These are phyloP conservation scores for Euphorbia lathyris DNA, from an alignment of 345 rosid species.

Conservation along the genomic window DNA sequence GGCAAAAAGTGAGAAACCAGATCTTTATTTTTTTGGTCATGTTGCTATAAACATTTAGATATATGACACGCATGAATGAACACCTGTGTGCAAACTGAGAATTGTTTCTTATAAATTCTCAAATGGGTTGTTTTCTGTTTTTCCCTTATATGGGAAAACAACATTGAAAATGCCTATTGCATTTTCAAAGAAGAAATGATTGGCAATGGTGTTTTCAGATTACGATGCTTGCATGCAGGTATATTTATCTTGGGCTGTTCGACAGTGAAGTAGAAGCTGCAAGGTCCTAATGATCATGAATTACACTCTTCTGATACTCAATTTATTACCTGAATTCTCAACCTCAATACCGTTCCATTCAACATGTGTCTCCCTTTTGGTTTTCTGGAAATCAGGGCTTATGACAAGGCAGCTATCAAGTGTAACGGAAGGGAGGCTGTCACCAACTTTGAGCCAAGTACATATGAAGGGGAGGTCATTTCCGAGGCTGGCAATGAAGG, in stretches of 20 bases:
- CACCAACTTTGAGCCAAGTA: conserved; percentile 44
- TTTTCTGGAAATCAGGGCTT: conserved; percentile 78
- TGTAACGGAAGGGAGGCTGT: conserved; percentile 33
- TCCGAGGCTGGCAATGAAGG: conserved; percentile 53
- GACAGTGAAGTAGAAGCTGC: conserved; percentile 98
- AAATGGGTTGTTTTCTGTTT: conserved; percentile 18
- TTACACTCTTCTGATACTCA: conserved; percentile 47
- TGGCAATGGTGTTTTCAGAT: conserved; percentile 55
- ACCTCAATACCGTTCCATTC: conserved; percentile 42
- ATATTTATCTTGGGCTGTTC: conserved; percentile 97
- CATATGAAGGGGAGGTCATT: conserved; percentile 60
- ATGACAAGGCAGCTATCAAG: conserved; percentile 90
- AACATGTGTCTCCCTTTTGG: conserved; percentile 55
- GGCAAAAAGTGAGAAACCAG: conserved; percentile 77
- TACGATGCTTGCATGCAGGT: conserved; percentile 95
- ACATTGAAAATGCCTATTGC: conserved; percentile 31
- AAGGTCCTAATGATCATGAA: conserved; percentile 82
- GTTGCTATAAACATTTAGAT: conserved; percentile 4
- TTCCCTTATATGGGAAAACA: conserved; percentile 27
- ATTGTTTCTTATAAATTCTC: conserved; percentile 24
- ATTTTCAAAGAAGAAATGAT: conserved; percentile 43
- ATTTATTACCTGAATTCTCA: conserved; percentile 48
- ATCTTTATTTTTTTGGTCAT: conserved; percentile 11
- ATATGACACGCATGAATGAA: conserved; percentile 15
- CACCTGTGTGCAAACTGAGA: conserved; percentile 25